Evolutionary conservation across 495 filamentous ascomycete species (phyloP), one percentile per base, ranked within the genome.

Genomic region (Talaromyces stipitatus): DNA sequence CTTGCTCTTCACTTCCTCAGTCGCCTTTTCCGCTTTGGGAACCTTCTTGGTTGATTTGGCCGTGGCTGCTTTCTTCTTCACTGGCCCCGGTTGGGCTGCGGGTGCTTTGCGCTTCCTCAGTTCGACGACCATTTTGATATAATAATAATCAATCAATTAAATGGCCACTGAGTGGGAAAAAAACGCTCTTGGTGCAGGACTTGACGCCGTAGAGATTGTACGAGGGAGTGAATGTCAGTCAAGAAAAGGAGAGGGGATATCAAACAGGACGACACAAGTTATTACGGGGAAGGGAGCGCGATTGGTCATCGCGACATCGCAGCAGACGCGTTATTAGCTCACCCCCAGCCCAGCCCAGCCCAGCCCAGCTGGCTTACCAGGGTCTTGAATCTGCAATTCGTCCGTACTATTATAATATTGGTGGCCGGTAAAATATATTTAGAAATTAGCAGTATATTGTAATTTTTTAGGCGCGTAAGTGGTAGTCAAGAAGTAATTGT

Each of bases 51-150:
- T 72, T 59, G 50, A 64, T 77, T 82, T 80, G 53, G 75, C 58
- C 43, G 66, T 63, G 58, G 66, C 69, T 63, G 51, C 63, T 53
- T 72, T 73, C 55, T 69, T 82, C 62, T 83, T 87, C 22, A 78
- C 72, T 41, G 82, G 78, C 57, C 78, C 76, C 47, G 69, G 64
- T 24, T 43, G 32, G 24, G 36, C 9, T 4, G 54, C 36, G 45
- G 80, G 76, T 53, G 85, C 81, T 71, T 89, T 89, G 75, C 87
- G 84, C 76, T 91, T 91, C 68, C 87, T 81, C 36, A 90, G 77
- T 74, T 90, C 86, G 56, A 79, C 56, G 23, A 22, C 74, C 78
- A 81, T 81, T n/a, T 24, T 64, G 29, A 32, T 26, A 16, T 4
- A 14, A 28, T 23, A 47, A 26, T 4, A 47, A 14, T 47, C 24